phyloP scores from a whole-genome alignment of 106 monocot genomes.

The Phalaenopsis aphrodite region DNA sequence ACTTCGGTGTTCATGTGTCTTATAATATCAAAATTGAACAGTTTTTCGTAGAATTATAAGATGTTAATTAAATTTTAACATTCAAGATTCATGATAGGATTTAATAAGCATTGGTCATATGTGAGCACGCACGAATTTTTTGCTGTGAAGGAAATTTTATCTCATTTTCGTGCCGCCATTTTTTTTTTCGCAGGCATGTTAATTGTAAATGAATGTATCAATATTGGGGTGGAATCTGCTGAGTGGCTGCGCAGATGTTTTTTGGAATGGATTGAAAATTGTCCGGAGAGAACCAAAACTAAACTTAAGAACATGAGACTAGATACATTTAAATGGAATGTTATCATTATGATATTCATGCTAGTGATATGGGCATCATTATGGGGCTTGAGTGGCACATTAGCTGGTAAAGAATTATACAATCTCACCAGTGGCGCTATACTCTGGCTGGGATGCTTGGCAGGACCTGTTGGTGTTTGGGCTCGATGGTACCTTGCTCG shows the following conservation, averaged over 20 bases:
- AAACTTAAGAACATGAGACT: slow-evolving; percentile 29
- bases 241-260: slow-evolving; percentile 31
- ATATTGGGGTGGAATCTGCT: slow-evolving; percentile 49
- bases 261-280: slow-evolving; percentile 7
- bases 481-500: slow-evolving; percentile 74
- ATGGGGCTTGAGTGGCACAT: slow-evolving; percentile 43
- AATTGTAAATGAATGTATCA: slow-evolving; percentile 62
- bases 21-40: neutral
- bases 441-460: slow-evolving; percentile 77
- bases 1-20: neutral
- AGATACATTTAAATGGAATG: slow-evolving; percentile 23
- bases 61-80: neutral
- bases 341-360: slow-evolving; percentile 22
- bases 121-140: neutral
- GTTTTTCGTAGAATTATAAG: neutral
- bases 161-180: neutral
- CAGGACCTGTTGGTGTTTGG: slow-evolving; percentile 82
- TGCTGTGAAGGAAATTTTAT: neutral
- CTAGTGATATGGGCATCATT: slow-evolving; percentile 23
- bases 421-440: slow-evolving; percentile 21
- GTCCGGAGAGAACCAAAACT: slow-evolving; percentile 1
- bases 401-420: slow-evolving; percentile 25
- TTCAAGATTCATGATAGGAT: neutral
- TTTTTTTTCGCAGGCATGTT: slow-evolving; percentile 40
- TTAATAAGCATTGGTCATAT: neutral